A percentile compares a stretch with the other conserved stretches of the same genome.
phyloP scores from a whole-genome alignment of 164 flowering plant species.

The Chimonanthus praecox region DNA sequence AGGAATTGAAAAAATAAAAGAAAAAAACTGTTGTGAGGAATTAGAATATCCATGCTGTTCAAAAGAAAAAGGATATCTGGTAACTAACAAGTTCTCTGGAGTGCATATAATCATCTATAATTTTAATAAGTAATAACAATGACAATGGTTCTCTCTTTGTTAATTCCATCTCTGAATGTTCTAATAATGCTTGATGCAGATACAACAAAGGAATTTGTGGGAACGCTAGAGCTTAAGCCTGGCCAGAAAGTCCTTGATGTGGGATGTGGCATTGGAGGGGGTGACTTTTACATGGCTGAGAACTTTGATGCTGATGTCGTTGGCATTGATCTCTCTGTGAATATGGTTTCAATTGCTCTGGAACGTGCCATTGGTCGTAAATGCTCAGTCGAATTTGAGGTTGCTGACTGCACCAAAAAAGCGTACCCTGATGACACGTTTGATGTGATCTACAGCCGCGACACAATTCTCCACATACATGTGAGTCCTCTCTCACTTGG shows the following conservation, averaged over 20 bases:
- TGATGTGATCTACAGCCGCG: constrained; percentile 96
- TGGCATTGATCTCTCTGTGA: constrained; percentile 92
- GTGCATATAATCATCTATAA: neutral
- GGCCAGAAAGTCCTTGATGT: constrained; percentile 97
- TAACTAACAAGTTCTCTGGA: neutral
- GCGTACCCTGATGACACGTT: constrained; percentile 68
- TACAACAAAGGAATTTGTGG: constrained; percentile 92
- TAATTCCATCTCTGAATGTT: neutral
- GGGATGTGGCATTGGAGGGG: constrained; percentile 99
- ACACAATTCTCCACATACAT: constrained; percentile 92
- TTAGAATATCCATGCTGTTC: neutral
- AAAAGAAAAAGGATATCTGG: neutral
- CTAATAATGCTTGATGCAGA: constrained; percentile 37
- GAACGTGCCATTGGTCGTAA: constrained; percentile 93
- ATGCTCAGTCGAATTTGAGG: constrained; percentile 91
- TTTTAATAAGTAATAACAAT: neutral
- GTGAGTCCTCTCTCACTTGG: constrained; percentile 28
- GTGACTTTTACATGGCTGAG: constrained; percentile 97
- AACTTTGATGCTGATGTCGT: constrained; percentile 77
- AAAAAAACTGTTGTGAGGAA: no score
- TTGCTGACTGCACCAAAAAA: constrained; percentile 91
- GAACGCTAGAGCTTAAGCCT: constrained; percentile 72
- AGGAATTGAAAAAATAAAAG: no score
- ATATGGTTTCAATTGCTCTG: constrained; percentile 94
- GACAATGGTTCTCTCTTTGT: neutral